A percentile compares a stretch with the other conserved stretches of the same genome.
These are phyloP conservation scores for Globisporangium irregulare DNA, from an alignment of 352 stramenopile species.

Conservation along the genomic window DNA sequence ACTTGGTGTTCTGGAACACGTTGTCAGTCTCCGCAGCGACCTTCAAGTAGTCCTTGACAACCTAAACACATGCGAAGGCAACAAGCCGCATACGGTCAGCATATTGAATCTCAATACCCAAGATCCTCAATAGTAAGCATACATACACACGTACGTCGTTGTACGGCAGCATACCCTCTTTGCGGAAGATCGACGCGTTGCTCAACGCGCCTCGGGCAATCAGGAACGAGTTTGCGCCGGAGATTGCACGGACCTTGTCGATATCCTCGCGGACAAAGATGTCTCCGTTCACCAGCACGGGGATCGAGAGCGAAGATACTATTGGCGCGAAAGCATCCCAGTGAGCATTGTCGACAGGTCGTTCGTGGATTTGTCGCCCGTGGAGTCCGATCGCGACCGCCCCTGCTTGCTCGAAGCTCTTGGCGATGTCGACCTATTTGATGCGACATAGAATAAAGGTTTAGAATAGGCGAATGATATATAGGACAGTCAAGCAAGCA, in stretches of 20 bases:
- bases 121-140: not conserved
- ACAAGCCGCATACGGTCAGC: not conserved
- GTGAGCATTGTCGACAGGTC: constrained; percentile 60
- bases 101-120: not conserved
- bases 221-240: constrained; percentile 72
- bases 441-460: not conserved
- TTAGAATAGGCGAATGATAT: constrained; percentile 3
- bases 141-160: constrained; percentile 33
- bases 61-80: constrained; percentile 18
- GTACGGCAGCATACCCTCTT: constrained; percentile 57
- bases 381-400: constrained; percentile 72
- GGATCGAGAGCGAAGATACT: constrained; percentile 69
- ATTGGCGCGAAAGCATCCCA: constrained; percentile 70
- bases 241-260: constrained; percentile 49
- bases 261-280: constrained; percentile 80
- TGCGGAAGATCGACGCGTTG: constrained; percentile 83
- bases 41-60: constrained; percentile 69
- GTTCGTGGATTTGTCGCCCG: constrained; percentile 60
- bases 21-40: constrained; percentile 80
- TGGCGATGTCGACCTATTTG: constrained; percentile 60
- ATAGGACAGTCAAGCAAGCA: not conserved
- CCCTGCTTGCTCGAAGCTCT: constrained; percentile 59
- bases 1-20: constrained; percentile 91
- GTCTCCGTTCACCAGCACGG: constrained; percentile 88
- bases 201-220: constrained; percentile 76